Percentiles rank a stretch among this genome's conserved stretches.
Evolutionary conservation across 176 grass and related monocot genomes (phyloP).

Genomic region (Aegilops umbellulata): DNA sequence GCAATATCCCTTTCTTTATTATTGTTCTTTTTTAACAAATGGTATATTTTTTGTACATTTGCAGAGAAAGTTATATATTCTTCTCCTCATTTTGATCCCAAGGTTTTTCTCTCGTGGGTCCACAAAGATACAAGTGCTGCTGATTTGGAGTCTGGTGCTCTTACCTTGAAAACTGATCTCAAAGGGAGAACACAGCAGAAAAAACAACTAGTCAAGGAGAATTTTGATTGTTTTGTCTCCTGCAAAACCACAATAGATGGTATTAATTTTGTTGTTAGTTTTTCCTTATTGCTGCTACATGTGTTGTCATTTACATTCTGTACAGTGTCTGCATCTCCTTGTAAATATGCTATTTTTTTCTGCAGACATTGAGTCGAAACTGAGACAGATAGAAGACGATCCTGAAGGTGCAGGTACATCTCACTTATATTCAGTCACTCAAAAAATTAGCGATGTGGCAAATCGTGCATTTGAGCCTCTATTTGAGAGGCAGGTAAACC

Average conservation of each 20-base stretch:
- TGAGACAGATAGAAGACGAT: slow-evolving; percentile 99
- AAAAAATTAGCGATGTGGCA: slow-evolving; percentile 79
- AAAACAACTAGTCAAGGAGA: slow-evolving; percentile 99
- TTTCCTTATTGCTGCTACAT: slow-evolving; percentile 12
- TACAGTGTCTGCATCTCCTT: slow-evolving; percentile 13
- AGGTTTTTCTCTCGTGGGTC: slow-evolving; percentile 88
- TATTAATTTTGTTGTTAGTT: slow-evolving; percentile 36
- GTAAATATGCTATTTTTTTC: slow-evolving; percentile 27
- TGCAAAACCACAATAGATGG: slow-evolving; percentile 99
- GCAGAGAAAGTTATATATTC: slow-evolving; percentile 97
- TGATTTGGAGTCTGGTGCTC: slow-evolving; percentile 91
- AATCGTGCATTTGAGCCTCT: slow-evolving; percentile 94
- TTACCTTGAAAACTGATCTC: slow-evolving; percentile 97
- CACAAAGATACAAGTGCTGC: slow-evolving; percentile 96
- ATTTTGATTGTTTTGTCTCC: slow-evolving; percentile 99
- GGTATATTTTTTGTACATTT: slow-evolving; percentile 28
- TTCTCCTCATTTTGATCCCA: slow-evolving; percentile 92
- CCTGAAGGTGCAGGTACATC: slow-evolving; percentile 96
- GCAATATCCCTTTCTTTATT: slow-evolving; percentile 13
- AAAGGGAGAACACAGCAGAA: slow-evolving; percentile 98
- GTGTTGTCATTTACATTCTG: slow-evolving; percentile 23
- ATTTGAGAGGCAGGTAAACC: slow-evolving; percentile 96
- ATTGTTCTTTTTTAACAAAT: slow-evolving; percentile 23
- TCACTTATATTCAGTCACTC: slow-evolving; percentile 82
- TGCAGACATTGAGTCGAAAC: slow-evolving; percentile 90